phyloP scores from a whole-genome alignment of 1,284 basidiomycete species.

The Irpex sp. region DNA sequence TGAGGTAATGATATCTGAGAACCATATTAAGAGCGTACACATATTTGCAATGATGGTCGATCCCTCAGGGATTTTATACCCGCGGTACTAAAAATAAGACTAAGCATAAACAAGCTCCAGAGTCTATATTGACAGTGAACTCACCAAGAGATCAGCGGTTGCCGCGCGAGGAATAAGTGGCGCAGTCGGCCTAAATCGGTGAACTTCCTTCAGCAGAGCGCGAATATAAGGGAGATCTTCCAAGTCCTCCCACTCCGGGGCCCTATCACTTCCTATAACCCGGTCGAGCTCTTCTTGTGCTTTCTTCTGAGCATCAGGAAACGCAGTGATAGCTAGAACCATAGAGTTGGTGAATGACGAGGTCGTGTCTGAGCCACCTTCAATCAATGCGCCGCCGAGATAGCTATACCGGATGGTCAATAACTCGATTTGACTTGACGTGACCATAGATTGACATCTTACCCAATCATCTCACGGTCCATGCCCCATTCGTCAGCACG shows the following conservation, averaged over 20 bases:
- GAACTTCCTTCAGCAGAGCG: slow-evolving; percentile 33
- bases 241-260: slow-evolving; percentile 32
- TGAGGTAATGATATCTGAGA: not conserved
- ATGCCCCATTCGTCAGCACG: slow-evolving; percentile 7
- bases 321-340: not conserved
- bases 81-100: slow-evolving; percentile 12
- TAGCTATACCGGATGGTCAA: not conserved
- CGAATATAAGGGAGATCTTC: slow-evolving; percentile 30
- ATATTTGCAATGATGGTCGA: slow-evolving; percentile 20
- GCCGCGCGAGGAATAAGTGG: slow-evolving; percentile 1
- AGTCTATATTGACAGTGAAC: not conserved
- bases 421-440: not conserved
- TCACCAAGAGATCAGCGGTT: not conserved
- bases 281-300: slow-evolving; percentile 35
- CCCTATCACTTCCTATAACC: slow-evolving; percentile 29
- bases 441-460: not conserved
- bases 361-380: slow-evolving; percentile 5
- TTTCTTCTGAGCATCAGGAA: slow-evolving; percentile 27
- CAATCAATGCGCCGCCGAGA: slow-evolving; percentile 1
- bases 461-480: slow-evolving; percentile 10
- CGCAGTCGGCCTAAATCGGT: slow-evolving; percentile 23
- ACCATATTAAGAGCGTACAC: not conserved
- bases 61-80: slow-evolving; percentile 22
- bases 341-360: not conserved
- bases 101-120: not conserved